A percentile compares a stretch with the other conserved stretches of the same genome.
Evolutionary conservation across 208 protist species (phyloP).

Genomic region (Histomonas meleagridis): DNA sequence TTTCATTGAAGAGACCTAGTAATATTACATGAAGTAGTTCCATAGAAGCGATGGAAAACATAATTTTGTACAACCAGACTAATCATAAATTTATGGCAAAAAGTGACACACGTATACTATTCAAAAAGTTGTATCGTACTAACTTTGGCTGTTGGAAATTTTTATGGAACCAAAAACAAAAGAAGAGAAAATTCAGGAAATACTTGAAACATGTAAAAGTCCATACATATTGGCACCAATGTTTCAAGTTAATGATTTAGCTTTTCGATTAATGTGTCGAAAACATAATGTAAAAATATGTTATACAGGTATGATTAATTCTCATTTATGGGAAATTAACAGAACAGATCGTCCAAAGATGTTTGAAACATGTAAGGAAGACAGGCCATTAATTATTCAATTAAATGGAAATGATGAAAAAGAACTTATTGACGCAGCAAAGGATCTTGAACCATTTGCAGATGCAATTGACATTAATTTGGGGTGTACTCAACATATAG

Average conservation of each 20-base stretch:
- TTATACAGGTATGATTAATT: conserved; percentile 16
- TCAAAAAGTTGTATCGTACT: no score
- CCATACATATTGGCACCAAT: conserved; percentile 42
- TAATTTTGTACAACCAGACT: no score
- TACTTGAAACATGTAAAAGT: not conserved
- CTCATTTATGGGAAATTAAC: not conserved
- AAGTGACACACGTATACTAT: no score
- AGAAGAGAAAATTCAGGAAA: conserved; percentile 13
- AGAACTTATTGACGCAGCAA: conserved; percentile 14
- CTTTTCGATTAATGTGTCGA: conserved; percentile 44
- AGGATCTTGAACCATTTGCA: not conserved
- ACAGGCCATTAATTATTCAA: conserved; percentile 46
- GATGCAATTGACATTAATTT: conserved; percentile 52
- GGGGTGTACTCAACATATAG: conserved; percentile 50
- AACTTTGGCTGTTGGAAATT: no score
- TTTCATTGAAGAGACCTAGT: no score
- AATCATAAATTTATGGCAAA: no score
- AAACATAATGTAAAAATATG: not conserved
- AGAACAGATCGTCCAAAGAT: not conserved
- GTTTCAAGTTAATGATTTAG: conserved; percentile 47
- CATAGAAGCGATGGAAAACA: no score
- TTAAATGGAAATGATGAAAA: conserved; percentile 44
- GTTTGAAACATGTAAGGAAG: conserved; percentile 30
- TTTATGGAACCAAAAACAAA: not conserved
- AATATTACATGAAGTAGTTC: no score